A percentile compares a stretch with the other conserved stretches of the same genome.
phyloP scores from a whole-genome alignment of 1,284 basidiomycete genomes.

The Irpex lacteus region DNA sequence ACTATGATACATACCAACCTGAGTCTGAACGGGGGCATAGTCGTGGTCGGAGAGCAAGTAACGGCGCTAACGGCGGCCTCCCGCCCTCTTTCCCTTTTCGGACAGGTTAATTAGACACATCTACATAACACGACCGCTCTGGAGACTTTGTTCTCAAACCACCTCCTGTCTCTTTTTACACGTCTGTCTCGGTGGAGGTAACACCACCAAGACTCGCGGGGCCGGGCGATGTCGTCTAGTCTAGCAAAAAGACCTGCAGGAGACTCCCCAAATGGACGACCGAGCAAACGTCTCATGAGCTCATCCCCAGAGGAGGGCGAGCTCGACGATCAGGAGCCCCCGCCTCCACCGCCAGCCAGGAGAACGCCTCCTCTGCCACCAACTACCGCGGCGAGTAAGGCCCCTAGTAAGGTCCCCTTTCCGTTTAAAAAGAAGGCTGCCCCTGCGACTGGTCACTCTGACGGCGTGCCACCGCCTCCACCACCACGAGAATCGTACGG shows the following conservation, averaged over 20 bases:
- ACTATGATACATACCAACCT: neutral
- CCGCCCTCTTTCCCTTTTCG: conserved; percentile 1
- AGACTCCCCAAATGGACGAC: conserved; percentile 44
- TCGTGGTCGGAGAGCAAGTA: neutral
- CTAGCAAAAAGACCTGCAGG: conserved; percentile 56
- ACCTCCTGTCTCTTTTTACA: neutral
- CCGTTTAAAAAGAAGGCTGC: conserved; percentile 65
- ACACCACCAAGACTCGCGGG: too few relatives aligned
- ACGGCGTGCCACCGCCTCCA: conserved; percentile 14
- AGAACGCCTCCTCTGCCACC: conserved; percentile 23
- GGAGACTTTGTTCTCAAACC: neutral
- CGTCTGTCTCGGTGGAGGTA: neutral
- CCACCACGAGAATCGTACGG: conserved; percentile 36
- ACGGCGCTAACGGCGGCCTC: neutral
- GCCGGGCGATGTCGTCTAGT: conserved; percentile 21
- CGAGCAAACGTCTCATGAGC: conserved; percentile 52
- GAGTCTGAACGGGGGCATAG: neutral
- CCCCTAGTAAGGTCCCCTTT: conserved; percentile 56
- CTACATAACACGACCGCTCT: neutral
- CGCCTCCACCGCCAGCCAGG: conserved; percentile 20
- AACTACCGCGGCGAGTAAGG: conserved; percentile 20
- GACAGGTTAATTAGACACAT: neutral
- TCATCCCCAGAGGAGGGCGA: conserved; percentile 78
- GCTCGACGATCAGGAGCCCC: conserved; percentile 46
- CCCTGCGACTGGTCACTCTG: conserved; percentile 16